phyloP scores from a whole-genome alignment of 345 rosid genomes.

The Syzygium oleosum region DNA sequence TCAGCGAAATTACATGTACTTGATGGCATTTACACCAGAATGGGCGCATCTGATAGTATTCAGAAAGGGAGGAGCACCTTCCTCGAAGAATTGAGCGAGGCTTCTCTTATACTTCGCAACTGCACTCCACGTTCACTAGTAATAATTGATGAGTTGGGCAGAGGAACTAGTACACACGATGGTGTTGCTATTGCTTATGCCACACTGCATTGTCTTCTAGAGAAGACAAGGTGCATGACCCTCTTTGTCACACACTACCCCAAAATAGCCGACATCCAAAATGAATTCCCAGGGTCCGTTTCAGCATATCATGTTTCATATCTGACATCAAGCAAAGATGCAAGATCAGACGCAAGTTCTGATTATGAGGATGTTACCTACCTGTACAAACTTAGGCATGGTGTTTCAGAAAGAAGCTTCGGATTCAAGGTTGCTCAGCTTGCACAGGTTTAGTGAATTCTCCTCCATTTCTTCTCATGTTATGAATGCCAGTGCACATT shows the following conservation, averaged over 20 bases:
- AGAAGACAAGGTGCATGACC: conserved; percentile 60
- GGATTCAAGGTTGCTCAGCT: conserved; percentile 91
- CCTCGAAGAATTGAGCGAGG: conserved; percentile 87
- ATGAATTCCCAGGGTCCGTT: conserved; percentile 40
- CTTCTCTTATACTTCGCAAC: conserved; percentile 57
- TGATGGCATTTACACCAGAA: conserved; percentile 80
- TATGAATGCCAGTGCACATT: not conserved
- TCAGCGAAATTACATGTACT: conserved; percentile 67
- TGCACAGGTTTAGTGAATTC: conserved; percentile 49
- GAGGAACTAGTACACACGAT: conserved; percentile 95
- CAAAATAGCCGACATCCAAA: conserved; percentile 54
- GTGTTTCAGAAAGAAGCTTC: conserved; percentile 80
- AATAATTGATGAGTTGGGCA: conserved; percentile 88
- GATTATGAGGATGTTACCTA: conserved; percentile 68
- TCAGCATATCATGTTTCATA: conserved; percentile 87
- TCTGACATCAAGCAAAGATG: conserved; percentile 39
- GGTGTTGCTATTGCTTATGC: conserved; percentile 95
- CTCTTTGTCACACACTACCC: conserved; percentile 97
- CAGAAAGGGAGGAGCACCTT: conserved; percentile 93
- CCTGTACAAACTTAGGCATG: conserved; percentile 76
- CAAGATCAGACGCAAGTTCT: conserved; percentile 8
- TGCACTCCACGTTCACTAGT: conserved; percentile 72
- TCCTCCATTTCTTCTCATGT: not conserved
- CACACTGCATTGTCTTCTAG: conserved; percentile 62
- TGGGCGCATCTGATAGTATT: conserved; percentile 96